Conservation (phyloP, 1,284 basidiomycete genomes). For the Trichosporon ovoides region DNA sequence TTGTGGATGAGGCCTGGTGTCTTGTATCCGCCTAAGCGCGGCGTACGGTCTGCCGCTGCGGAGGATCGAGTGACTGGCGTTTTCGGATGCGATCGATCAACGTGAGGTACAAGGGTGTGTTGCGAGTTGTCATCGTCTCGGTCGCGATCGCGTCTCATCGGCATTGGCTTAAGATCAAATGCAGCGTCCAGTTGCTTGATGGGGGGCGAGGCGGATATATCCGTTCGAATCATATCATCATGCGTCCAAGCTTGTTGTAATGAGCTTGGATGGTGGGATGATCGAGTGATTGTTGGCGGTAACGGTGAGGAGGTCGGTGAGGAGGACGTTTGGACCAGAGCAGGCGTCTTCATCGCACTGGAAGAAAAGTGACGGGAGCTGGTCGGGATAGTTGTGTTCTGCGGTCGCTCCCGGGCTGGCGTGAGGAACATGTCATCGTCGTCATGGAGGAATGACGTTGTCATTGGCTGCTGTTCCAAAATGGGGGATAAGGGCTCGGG, state of each 20-base stretch:
- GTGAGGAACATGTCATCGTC: constrained; percentile 41
- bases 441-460: constrained; percentile 18
- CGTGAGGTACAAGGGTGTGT: neutral
- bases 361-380: constrained; percentile 21
- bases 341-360: constrained; percentile 41
- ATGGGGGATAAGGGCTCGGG: constrained; percentile 32
- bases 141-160: constrained; percentile 12
- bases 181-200: constrained; percentile 33
- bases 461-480: constrained; percentile 19
- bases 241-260: constrained; percentile 44
- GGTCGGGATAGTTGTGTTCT: neutral
- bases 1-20: constrained; percentile 32
- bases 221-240: constrained; percentile 29
- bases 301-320: constrained; percentile 48
- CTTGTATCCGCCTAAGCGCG: constrained; percentile 26
- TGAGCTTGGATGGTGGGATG: constrained; percentile 34
- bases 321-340: constrained; percentile 41
- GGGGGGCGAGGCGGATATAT: constrained; percentile 25
- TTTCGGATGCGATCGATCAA: constrained; percentile 31
- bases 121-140: constrained; percentile 12
- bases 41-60: constrained; percentile 26
- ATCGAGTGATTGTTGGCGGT: constrained; percentile 40
- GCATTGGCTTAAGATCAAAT: constrained; percentile 41
- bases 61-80: constrained; percentile 43
- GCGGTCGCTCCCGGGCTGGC: constrained; percentile 31